Conservation (phyloP, 1,139 yeast species). For the Debaryomycetaceae sp. region DNA sequence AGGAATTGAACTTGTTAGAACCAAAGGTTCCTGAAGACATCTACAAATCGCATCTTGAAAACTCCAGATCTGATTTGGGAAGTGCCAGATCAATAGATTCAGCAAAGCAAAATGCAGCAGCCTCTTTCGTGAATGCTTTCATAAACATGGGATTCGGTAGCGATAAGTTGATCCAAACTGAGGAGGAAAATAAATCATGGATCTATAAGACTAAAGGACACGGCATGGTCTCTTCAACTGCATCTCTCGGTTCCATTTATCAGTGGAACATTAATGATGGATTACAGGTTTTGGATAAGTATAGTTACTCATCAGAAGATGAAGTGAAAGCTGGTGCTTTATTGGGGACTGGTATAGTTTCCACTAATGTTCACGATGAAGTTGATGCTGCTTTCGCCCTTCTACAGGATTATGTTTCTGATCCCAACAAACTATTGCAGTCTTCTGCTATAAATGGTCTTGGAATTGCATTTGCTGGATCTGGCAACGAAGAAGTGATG, state of each 20-base stretch:
- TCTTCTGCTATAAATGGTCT: slow-evolving; percentile 86
- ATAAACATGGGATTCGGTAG: slow-evolving; percentile 87
- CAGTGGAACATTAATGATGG: slow-evolving; percentile 94
- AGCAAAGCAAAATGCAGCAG: slow-evolving; percentile 94
- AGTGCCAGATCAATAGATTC: slow-evolving; percentile 73
- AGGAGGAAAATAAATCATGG: slow-evolving; percentile 75
- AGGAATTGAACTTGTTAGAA: slow-evolving; percentile 82
- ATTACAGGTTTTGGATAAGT: slow-evolving; percentile 84
- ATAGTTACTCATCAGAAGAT: slow-evolving; percentile 78
- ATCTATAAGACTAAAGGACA: slow-evolving; percentile 88
- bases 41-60: slow-evolving; percentile 86
- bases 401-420: slow-evolving; percentile 72
- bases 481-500: slow-evolving; percentile 80
- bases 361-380: slow-evolving; percentile 93
- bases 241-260: slow-evolving; percentile 83
- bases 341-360: slow-evolving; percentile 92
- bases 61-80: slow-evolving; percentile 52
- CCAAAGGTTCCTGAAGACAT: slow-evolving; percentile 96
- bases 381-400: slow-evolving; percentile 89
- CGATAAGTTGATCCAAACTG: slow-evolving; percentile 76
- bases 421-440: slow-evolving; percentile 52
- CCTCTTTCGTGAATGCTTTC: slow-evolving; percentile 89
- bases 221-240: slow-evolving; percentile 94
- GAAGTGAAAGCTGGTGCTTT: slow-evolving; percentile 96
- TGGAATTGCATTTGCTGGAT: slow-evolving; percentile 94